Base-by-base conservation (phyloP, 2,329 filamentous ascomycete genomes). In the Penicillium sp. region DNA sequence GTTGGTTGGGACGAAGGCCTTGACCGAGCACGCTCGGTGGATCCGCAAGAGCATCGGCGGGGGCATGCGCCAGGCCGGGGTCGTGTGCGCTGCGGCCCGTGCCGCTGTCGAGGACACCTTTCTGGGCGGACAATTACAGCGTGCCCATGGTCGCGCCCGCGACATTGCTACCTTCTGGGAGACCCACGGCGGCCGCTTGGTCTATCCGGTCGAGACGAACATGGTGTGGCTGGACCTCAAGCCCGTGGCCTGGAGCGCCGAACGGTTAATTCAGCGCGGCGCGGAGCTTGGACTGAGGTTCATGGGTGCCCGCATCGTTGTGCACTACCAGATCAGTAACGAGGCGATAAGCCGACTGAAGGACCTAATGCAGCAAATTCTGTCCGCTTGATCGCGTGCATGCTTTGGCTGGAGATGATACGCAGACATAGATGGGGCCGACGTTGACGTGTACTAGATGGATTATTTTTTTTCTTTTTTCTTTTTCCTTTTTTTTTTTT, bases 1-100 rank as follows among this genome's bases (percentile, higher is more conserved):
- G 37, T 75, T 93, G 2, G 84, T 91, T 0, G 85, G 85, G 26
- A 68, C 60, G 7, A 76, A 78, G 59, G 70, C 72, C 0, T 82
- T 86, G 65, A 81, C 89, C 66, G 84, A 84, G 69, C 84, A 85
- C 37, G 85, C 86, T 6, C 78, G 88, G 30, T 89, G 89, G 85
- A 80, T 91, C 5, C 80, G 90, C 51, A 93, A 94, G 79, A 83
- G 84, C 33, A 85, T 93, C 58, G 91, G 91, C n/a, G 90, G 91
- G 25, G 91, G 89, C 0, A 79, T 92, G 62, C 80, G 91, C 22
- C 89, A 93, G 75, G 80, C 89, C 0, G 91, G 90, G 56, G 85
- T 93, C 1, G 78, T 93, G 1, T 86, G 88, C 1, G 87, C 89
- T 1, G 85, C 90, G 0, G 90, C 90, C 0, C 79, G 88, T 26